Base-by-base conservation (phyloP, 1,139 yeast species). In the Candida sanyaensis region DNA sequence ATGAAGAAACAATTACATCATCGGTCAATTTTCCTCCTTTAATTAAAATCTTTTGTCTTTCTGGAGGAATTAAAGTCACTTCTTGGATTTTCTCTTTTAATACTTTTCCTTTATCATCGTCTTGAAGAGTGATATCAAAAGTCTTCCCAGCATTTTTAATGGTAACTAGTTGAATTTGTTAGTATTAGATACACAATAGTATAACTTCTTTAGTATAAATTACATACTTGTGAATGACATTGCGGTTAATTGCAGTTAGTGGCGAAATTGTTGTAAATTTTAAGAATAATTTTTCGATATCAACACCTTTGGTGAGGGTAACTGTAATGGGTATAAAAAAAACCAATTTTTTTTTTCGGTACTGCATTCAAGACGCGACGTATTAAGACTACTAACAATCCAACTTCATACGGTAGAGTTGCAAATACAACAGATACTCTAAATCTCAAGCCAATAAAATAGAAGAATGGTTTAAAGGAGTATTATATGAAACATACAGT, bases 21-120 rank as follows among this genome's bases (percentile, higher is more conserved):
- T 90, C 95, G 52, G 78, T 77, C 57, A 93, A 71, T 65, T 91
- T 95, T 33, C 97, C 97, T 7, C 96, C 95, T 69, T 88, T 92
- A 49, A 90, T 81, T 63, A 95, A 78, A 51, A 91, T 86, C 72
- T 92, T 92, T 68, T 93, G 99, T 59, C 97, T 84, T 48, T 83
- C 88, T 2, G 84, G 81, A 13, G 97, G 96, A 48, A 93, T 91
- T 48, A 83, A 83, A 1, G 98, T 93, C 52, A 81, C 65, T 38
- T 84, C 81, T 55, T 80, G 84, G 49, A 93, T 83, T 66, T 86
- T 86, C 50, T 75, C 69, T 63, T 90, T 92, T 64, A 93, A 80
- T 21, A 78, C 80, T n/a, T 76, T 66, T 1, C 95, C 97, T 2
- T 81, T 77, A 43, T 83, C 84, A 6, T 63, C 61, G 4, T 75